Percentiles rank a stretch among this genome's conserved stretches.
phyloP scores from a whole-genome alignment of 768 basidiomycete genomes.

The Podaxis sp. region DNA sequence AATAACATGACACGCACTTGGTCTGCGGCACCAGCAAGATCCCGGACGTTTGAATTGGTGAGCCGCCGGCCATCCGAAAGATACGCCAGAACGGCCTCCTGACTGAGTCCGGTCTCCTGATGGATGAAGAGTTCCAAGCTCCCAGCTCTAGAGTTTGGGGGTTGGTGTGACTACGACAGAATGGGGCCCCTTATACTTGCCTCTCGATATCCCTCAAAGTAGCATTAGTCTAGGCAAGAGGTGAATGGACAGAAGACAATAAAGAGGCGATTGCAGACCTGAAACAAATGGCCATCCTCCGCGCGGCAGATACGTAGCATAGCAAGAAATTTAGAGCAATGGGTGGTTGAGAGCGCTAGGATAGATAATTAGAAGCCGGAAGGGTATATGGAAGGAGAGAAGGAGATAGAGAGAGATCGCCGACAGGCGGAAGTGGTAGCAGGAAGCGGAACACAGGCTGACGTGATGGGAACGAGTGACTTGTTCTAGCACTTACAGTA shows the following conservation, averaged over 20 bases:
- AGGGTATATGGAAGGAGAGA: constrained; percentile 7
- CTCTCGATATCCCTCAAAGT: constrained; percentile 76
- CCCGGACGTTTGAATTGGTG: constrained; percentile 68
- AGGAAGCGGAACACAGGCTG: constrained; percentile 1
- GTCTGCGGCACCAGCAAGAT: constrained; percentile 71
- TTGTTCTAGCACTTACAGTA: background rate
- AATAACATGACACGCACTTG: constrained; percentile 47
- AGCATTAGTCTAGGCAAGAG: constrained; percentile 49
- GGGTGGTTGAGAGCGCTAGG: background rate
- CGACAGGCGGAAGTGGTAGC: background rate
- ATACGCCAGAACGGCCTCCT: constrained; percentile 71
- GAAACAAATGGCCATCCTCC: constrained; percentile 61
- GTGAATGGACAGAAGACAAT: constrained; percentile 6
- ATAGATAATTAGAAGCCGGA: constrained; percentile 7
- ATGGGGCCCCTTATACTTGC: constrained; percentile 22
- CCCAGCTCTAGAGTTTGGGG: constrained; percentile 42
- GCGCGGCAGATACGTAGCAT: constrained; percentile 69
- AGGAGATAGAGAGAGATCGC: background rate
- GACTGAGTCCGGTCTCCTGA: constrained; percentile 68
- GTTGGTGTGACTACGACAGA: constrained; percentile 13
- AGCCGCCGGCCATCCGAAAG: constrained; percentile 77
- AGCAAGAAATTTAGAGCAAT: constrained; percentile 2
- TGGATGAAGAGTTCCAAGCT: constrained; percentile 72
- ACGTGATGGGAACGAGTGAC: constrained; percentile 14
- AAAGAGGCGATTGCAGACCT: constrained; percentile 35